Base-by-base conservation (phyloP, 2,329 filamentous ascomycete genomes). In the Corinectria fuckeliana region DNA sequence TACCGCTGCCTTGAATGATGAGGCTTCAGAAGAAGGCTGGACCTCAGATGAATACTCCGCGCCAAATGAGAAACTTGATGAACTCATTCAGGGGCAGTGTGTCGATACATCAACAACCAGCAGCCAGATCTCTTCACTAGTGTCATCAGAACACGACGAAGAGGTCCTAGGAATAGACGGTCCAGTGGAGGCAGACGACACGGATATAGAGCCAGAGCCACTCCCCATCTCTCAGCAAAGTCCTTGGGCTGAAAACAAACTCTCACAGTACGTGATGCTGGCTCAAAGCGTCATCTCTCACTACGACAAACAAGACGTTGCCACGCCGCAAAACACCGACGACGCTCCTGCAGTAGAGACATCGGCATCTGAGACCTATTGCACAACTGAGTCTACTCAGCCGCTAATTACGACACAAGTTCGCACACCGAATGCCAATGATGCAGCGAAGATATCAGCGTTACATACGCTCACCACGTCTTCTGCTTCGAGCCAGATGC, bases 151-250 rank as follows among this genome's bases (percentile, higher is more conserved):
- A 45, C 42, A 28, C 13, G 10, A 9, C 8, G 28, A 44, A 16
- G 10, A 44, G 21, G 32, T 16, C 14, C 21, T 50, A 14, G 2
- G 3, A 20, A 44, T 42, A 21, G 48, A 47, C 25, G 23, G 53
- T 18, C 2, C 48, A 16, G 26, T 28, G 8, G 30, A 26, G 9
- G 13, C 8, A 10, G 38, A 30, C 11, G 34, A 45, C 23, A 10
- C 42, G 4, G 21, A 23, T 25, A 16, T 9, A 38, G 28, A 54
- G 8, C 20, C 36, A 8, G 25, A n/a, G 4, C 53, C 47, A 36
- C 21, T 71, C 39, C 34, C 61, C 8, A 41, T 55, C 26, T 71
- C 69, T 10, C 67, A 71, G 20, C 69, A 71, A 41, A 71, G 67
- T 18, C 69, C 69, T 18, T 71, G 69, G 69, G 61, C 59, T 6